These are phyloP conservation scores for Monosporascus sp. DNA, from an alignment of 2,329 filamentous ascomycete genomes.

Conservation along the genomic window DNA sequence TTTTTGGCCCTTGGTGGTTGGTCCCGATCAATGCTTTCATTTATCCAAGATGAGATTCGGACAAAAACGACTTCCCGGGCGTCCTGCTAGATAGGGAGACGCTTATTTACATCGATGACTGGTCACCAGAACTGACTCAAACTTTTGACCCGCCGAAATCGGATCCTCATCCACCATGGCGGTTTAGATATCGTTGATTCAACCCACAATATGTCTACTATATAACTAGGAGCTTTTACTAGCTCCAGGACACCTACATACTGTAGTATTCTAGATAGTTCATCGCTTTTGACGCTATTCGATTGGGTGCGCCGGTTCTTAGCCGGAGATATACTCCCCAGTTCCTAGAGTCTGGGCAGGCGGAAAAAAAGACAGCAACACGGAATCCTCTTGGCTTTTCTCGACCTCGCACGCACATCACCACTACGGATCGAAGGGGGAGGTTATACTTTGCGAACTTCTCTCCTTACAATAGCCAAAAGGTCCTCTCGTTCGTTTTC, in stretches of 20 bases:
- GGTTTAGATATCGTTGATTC: constrained; percentile 1
- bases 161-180: background rate
- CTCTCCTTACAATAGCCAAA: no score
- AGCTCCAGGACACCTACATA: no score
- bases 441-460: no score
- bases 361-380: background rate
- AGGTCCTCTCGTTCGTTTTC: background rate
- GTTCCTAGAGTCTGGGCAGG: no score
- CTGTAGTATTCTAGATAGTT: no score
- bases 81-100: background rate
- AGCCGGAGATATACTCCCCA: no score
- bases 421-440: background rate
- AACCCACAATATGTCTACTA: background rate
- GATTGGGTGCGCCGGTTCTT: no score
- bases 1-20: no score
- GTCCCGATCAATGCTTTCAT: background rate
- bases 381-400: background rate
- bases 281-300: no score
- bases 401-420: background rate
- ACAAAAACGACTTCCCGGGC: no score
- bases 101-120: background rate
- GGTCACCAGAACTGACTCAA: background rate
- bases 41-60: background rate
- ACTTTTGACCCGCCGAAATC: background rate
- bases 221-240: no score